Evolutionary conservation across 73 alveolate species (phyloP), one percentile per base, ranked within the genome.

Genomic region (Paramecium sonneborni): DNA sequence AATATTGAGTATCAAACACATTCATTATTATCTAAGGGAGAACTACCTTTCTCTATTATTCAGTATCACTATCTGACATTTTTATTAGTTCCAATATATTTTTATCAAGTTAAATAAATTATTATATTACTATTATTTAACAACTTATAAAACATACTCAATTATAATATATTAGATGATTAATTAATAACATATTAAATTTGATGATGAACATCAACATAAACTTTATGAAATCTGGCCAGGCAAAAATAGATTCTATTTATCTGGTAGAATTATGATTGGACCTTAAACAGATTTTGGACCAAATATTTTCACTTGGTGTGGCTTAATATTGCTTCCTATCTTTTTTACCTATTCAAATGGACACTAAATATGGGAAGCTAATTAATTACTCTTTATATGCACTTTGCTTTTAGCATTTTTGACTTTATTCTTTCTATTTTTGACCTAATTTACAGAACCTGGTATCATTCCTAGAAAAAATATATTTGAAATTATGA

Each of bases 221-320:
- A 62, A 62, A 62, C 21, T 88, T 39, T 88, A 88, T 72, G 43
- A 88, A 20, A 24, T 69, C n/a, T 93, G 96, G 96, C 92, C 93
- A 24, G 94, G 94, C 15, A 86, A 55, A 21, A 93, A 93, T 55
- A 87, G 96, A 41, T 93, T 93, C 84, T 85, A 62, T 11, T 72
- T 57, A 2, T 52, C 39, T 26, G 96, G 96, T 32, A 37, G 55
- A 57, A 34, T 69, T 9, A 93, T 93, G 76, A 55, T 39, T 15
- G 96, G 96, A 23, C 96, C 96, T 9, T 69, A 37, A 32, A 58
- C 68, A 10, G 96, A 93, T 79, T 41, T 26, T 11, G 89, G 89
- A 9, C 90, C 93, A 0, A 93, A 93, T 44, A 14, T 43, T 24
- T 88, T 44, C 12, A 76, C 93, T 10, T 93, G 96, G 96, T 28